A percentile compares a stretch with the other conserved stretches of the same genome.
Evolutionary conservation across 768 basidiomycete genomes (phyloP).

Genomic region (Collybiopsis luxurians): DNA sequence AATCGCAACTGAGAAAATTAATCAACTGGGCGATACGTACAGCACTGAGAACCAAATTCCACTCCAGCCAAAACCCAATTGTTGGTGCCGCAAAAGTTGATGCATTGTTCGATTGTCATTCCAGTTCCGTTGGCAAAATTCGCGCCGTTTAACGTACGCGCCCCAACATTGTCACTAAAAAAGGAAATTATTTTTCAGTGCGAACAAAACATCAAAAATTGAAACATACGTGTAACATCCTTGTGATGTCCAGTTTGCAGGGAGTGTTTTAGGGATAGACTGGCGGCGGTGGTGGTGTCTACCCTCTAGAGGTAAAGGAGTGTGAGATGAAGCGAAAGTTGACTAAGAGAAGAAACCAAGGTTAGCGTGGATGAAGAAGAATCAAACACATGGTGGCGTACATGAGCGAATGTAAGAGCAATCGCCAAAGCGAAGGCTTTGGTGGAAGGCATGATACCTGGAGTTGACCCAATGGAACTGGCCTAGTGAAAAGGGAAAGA

Average conservation of each 20-base stretch:
- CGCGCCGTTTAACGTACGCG: constrained; percentile 55
- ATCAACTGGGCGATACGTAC: constrained; percentile 30
- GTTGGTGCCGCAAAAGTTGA: constrained; percentile 43
- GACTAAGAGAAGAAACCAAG: constrained; percentile 14
- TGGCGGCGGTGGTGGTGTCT: constrained; percentile 32
- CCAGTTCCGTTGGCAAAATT: constrained; percentile 39
- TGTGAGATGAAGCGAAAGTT: constrained; percentile 23
- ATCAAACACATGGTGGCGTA: constrained; percentile 22
- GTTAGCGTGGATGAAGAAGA: background rate
- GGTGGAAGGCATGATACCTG: constrained; percentile 26
- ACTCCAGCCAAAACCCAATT: constrained; percentile 65
- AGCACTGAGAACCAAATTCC: constrained; percentile 64
- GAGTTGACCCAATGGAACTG: constrained; percentile 12
- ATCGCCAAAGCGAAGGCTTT: constrained; percentile 29
- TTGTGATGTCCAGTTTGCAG: constrained; percentile 51
- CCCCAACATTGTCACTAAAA: constrained; percentile 51
- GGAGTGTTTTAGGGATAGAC: constrained; percentile 40
- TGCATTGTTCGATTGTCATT: constrained; percentile 62
- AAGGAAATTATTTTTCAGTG: constrained; percentile 5
- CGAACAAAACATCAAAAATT: background rate
- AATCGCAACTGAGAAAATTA: background rate
- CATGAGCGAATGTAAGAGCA: constrained; percentile 35
- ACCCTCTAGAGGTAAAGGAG: constrained; percentile 17
- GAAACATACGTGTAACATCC: constrained; percentile 60
- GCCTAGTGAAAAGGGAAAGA: constrained; percentile 11